A percentile compares a stretch with the other conserved stretches of the same genome.
Conservation (phyloP, 1,284 basidiomycete species). For the Ustilago hordei region DNA sequence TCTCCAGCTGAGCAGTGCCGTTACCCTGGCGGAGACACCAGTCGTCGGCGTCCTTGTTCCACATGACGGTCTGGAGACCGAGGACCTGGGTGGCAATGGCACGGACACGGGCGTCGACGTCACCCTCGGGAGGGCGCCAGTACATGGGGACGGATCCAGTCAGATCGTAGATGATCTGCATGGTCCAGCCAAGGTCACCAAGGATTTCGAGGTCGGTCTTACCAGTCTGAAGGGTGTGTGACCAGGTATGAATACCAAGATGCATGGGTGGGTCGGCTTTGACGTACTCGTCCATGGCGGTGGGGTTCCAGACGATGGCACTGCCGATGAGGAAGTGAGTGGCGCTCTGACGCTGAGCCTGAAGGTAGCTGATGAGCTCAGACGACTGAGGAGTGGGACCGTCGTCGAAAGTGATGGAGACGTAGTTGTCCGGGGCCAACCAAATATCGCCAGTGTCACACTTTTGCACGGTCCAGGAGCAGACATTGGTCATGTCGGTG, state of each 20-base stretch:
- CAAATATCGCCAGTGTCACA: conserved; percentile 60
- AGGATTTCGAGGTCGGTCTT: conserved; percentile 78
- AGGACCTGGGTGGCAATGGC: conserved; percentile 63
- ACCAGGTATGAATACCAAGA: conserved; percentile 74
- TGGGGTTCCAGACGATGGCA: conserved; percentile 76
- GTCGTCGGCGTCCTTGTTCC: conserved; percentile 64
- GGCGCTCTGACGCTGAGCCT: conserved; percentile 73
- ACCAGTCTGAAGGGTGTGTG: conserved; percentile 76
- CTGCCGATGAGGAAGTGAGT: conserved; percentile 87
- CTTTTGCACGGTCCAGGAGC: conserved; percentile 62
- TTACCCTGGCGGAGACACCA: conserved; percentile 62
- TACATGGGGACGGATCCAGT: conserved; percentile 73
- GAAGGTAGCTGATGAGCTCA: conserved; percentile 75
- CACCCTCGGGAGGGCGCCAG: conserved; percentile 64
- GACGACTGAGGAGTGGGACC: conserved; percentile 75
- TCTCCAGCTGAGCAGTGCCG: conserved; percentile 55
- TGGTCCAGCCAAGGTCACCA: conserved; percentile 84
- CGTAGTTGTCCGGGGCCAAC: conserved; percentile 55
- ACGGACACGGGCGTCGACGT: conserved; percentile 63
- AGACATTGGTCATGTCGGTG: conserved; percentile 55
- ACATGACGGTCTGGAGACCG: conserved; percentile 63
- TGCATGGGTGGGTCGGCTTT: conserved; percentile 74
- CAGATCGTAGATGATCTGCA: conserved; percentile 83
- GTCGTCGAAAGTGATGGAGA: conserved; percentile 74
- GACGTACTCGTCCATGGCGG: conserved; percentile 73